Evolutionary conservation across 192 early-diverging fungal species (phyloP).

Genomic region (Podila epicladia): DNA sequence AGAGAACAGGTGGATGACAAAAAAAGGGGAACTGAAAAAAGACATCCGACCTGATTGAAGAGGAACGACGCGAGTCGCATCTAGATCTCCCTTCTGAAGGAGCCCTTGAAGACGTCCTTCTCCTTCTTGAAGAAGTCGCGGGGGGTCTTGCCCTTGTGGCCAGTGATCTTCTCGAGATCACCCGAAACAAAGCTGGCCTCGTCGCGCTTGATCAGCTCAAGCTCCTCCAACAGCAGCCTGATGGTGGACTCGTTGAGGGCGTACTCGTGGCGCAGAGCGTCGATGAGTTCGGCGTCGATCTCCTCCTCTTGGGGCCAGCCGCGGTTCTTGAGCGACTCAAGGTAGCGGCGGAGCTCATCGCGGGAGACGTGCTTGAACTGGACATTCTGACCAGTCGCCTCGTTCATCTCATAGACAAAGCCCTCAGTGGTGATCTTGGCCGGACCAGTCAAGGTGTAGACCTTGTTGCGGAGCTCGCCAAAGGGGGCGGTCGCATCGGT

Average conservation of each 20-base stretch:
- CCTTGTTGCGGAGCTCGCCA: constrained; percentile 21
- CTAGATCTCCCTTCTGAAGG: not conserved
- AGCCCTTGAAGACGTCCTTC: constrained; percentile 16
- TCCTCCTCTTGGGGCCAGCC: not conserved
- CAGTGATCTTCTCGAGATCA: constrained; percentile 30
- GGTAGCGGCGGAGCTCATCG: constrained; percentile 26
- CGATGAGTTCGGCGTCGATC: not conserved
- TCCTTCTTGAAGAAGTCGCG: constrained; percentile 33
- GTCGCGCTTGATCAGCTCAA: constrained; percentile 19
- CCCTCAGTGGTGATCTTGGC: constrained; percentile 13
- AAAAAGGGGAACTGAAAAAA: not conserved
- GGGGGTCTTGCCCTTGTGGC: constrained; percentile 12
- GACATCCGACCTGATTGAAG: not conserved
- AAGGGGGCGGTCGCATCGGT: not conserved
- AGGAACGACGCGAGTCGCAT: not conserved
- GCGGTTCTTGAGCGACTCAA: constrained; percentile 23
- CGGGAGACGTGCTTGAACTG: constrained; percentile 18
- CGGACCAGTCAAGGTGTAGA: constrained; percentile 32
- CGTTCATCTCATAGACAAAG: constrained; percentile 11
- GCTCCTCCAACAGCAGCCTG: constrained; percentile 25
- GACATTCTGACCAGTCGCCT: constrained; percentile 24
- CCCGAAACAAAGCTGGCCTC: constrained; percentile 28
- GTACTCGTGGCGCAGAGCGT: not conserved
- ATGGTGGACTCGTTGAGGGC: constrained; percentile 16
- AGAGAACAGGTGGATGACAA: too few relatives aligned